Evolutionary conservation across 2,329 filamentous ascomycete species (phyloP).

Genomic region (Apiospora marii): DNA sequence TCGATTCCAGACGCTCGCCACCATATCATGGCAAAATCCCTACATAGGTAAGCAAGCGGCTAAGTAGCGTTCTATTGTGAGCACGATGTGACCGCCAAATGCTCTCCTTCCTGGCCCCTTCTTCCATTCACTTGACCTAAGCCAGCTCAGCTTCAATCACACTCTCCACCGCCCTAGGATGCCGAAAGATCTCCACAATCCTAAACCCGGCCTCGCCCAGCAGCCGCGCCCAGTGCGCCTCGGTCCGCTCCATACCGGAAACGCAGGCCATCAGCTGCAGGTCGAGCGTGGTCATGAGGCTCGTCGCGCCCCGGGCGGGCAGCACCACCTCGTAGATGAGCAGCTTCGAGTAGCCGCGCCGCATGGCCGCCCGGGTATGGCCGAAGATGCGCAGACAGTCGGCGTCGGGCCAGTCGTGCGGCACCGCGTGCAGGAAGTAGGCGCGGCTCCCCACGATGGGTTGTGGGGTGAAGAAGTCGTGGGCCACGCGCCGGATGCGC

Average conservation of each 20-base stretch:
- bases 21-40: too few relatives aligned
- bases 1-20: too few relatives aligned
- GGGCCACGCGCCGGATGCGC: slow-evolving; percentile 37
- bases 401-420: slow-evolving; percentile 51
- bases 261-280: slow-evolving; percentile 22
- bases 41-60: too few relatives aligned
- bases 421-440: slow-evolving; percentile 44
- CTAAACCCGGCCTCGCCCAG: slow-evolving; percentile 9
- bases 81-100: too few relatives aligned
- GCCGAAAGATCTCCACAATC: background rate
- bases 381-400: slow-evolving; percentile 42
- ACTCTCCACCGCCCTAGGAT: slow-evolving; percentile 22
- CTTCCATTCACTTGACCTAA: background rate
- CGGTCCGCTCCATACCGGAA: slow-evolving; percentile 21
- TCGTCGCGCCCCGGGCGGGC: slow-evolving; percentile 19
- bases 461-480: slow-evolving; percentile 45
- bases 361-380: slow-evolving; percentile 61
- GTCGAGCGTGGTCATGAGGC: slow-evolving; percentile 18
- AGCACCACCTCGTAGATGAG: slow-evolving; percentile 41
- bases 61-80: too few relatives aligned
- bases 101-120: too few relatives aligned
- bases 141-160: slow-evolving; percentile 26
- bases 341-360: slow-evolving; percentile 51
- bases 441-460: slow-evolving; percentile 40
- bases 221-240: slow-evolving; percentile 17